A percentile compares a stretch with the other conserved stretches of the same genome.
phyloP scores from a whole-genome alignment of 306 rosid genomes.

The Cyclanthera cordifolia region DNA sequence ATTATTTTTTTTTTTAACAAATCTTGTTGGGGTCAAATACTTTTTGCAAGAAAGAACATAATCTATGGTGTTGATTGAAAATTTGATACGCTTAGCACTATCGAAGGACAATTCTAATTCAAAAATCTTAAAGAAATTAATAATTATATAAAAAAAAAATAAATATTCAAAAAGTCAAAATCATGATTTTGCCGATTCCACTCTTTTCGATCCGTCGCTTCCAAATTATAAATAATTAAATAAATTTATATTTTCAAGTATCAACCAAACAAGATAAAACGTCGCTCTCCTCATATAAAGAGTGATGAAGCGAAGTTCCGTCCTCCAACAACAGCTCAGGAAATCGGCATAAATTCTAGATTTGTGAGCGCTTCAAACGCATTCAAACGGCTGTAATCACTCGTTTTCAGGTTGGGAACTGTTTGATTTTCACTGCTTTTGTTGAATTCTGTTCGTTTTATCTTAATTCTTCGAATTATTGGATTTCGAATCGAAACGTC shows the following conservation, averaged over 20 bases:
- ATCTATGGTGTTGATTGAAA: too few species aligned
- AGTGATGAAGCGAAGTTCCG: neutral
- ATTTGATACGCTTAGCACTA: too few species aligned
- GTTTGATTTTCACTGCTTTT: neutral
- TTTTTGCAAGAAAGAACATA: too few species aligned
- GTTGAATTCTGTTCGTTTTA: neutral
- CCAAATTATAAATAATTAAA: neutral
- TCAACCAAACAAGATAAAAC: neutral
- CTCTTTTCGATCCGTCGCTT: neutral
- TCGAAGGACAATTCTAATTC: too few species aligned
- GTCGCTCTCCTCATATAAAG: neutral
- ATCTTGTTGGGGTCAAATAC: too few species aligned
- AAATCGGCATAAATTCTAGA: neutral
- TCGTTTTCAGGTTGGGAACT: neutral
- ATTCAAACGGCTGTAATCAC: neutral
- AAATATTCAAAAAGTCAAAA: too few species aligned
- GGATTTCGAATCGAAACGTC: neutral
- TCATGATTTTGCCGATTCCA: neutral
- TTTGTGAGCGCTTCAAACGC: neutral
- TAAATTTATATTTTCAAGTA: neutral
- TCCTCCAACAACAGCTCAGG: neutral
- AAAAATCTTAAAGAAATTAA: too few species aligned
- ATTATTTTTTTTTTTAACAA: too few species aligned
- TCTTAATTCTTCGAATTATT: neutral
- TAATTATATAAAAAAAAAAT: too few species aligned